Evolutionary conservation across 305 asterid species (phyloP), one percentile per base, ranked within the genome.

Genomic region (Withania somnifera): DNA sequence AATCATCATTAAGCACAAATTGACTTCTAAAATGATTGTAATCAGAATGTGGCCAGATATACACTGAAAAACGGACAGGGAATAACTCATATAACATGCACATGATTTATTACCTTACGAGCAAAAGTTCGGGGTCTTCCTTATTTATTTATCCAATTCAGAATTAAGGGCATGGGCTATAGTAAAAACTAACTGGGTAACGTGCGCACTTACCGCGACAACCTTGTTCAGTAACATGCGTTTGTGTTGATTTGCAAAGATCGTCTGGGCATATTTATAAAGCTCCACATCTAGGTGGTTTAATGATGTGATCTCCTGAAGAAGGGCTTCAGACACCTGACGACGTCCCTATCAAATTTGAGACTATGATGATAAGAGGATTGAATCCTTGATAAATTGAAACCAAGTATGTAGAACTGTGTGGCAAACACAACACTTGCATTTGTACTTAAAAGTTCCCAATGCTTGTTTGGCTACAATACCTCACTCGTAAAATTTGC

Each of bases 401-500:
- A 61, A 61, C 69, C 20, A 61, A 28, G 11, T 60, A 28, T 14
- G 42, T 28, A 14, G 40, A 28, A 61, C 69, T 26, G 42, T 1
- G 22, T 4, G 28, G 17, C 45, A 50, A 75, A 24, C 14, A 28
- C 51, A 68, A 68, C 40, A 68, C 53, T 68, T 68, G 53, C 19
- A 11, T 40, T 40, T 20, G 1, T 67, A 20, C 13, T 40, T 40
- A 6, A 19, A 67, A 68, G 54, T 68, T 68, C 10, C 13, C 34
- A 5, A 14, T 0, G 5, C 34, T 67, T 67, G 51, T 50, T 17
- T 75, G 28, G 45, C 80, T 50, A 45, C 58, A 45, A 14, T 90
- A 94, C 99, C 97, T 94, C 95, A 86, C 90, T 94, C 13, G 99
- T 92, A 77, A 96, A 94, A 88, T 95, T 95, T 77, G 91, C 97